A percentile compares a stretch with the other conserved stretches of the same genome.
These are phyloP conservation scores for Linum tenue DNA, from an alignment of 345 rosid genomes.

Conservation along the genomic window DNA sequence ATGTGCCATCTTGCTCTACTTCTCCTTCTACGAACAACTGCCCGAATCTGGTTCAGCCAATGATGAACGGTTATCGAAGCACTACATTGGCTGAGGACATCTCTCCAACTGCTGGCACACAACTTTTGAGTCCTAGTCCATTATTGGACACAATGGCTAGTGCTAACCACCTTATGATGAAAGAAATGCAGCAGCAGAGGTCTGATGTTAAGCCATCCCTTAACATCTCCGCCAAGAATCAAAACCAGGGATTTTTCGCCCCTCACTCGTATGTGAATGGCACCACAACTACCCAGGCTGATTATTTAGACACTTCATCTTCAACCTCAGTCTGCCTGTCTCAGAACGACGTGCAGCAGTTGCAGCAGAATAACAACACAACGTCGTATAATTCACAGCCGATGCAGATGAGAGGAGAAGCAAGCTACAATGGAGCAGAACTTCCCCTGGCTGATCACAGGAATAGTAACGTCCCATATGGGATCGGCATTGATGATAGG, in stretches of 20 bases:
- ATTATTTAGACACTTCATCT: conserved; percentile 66
- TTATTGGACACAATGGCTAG: conserved; percentile 31
- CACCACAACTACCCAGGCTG: conserved; percentile 35
- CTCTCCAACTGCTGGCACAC: conserved; percentile 34
- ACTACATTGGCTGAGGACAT: conserved; percentile 34
- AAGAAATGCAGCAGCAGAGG: conserved; percentile 38
- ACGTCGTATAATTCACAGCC: conserved; percentile 36
- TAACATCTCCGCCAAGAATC: conserved; percentile 39
- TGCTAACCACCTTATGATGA: conserved; percentile 25
- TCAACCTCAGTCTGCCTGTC: conserved; percentile 56
- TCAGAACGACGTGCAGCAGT: conserved; percentile 42
- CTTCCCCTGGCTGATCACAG: conserved; percentile 37
- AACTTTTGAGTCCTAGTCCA: conserved; percentile 34
- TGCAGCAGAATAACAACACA: conserved; percentile 42
- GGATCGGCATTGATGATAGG: conserved; percentile 24
- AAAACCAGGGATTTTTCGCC: conserved; percentile 34
- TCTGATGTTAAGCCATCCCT: conserved; percentile 49
- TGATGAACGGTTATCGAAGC: conserved; percentile 25
- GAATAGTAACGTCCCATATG: conserved; percentile 31
- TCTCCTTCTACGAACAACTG: conserved; percentile 45
- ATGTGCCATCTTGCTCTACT: conserved; percentile 51
- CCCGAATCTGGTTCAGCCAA: conserved; percentile 34
- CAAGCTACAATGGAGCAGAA: conserved; percentile 47
- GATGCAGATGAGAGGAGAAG: conserved; percentile 36
- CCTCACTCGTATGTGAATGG: conserved; percentile 37